A percentile compares a stretch with the other conserved stretches of the same genome.
Conservation (phyloP, 2,329 filamentous ascomycete genomes). For the Passalora sequoiae region DNA sequence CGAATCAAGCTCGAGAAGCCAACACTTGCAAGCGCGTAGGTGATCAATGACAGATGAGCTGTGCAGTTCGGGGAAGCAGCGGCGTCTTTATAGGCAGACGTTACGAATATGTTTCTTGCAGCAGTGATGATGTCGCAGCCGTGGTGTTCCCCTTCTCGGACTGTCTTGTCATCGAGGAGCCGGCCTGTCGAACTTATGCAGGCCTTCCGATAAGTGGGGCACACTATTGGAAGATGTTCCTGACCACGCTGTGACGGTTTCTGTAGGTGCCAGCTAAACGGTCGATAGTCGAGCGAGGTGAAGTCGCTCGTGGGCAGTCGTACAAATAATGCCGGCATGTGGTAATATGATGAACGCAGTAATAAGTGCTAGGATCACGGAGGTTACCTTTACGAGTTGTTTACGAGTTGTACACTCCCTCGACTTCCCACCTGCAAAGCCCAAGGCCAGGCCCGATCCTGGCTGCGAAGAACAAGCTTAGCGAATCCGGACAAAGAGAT, state of each 20-base stretch:
- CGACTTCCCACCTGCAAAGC: no score
- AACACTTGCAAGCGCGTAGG: background rate
- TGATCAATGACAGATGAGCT: background rate
- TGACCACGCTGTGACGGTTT: background rate
- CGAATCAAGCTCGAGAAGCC: background rate
- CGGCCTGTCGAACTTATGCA: no score
- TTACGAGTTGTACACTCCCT: no score
- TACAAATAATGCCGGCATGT: no score
- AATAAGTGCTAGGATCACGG: no score
- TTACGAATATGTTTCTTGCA: no score
- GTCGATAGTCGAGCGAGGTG: background rate
- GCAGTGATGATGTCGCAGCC: no score
- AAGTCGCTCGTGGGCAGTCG: background rate
- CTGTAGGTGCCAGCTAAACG: background rate
- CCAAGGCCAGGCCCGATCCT: background rate
- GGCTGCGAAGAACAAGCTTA: background rate
- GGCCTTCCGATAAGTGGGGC: no score
- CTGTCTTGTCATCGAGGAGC: no score
- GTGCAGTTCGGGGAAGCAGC: background rate
- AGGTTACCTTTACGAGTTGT: no score
- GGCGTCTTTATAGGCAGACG: background rate
- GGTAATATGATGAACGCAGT: no score
- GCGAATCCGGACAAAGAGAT: background rate
- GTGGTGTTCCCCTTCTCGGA: no score
- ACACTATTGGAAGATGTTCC: background rate